Evolutionary conservation across 2,329 filamentous ascomycete species (phyloP), one percentile per base, ranked within the genome.

Genomic region (Sclerotinia spermophila): DNA sequence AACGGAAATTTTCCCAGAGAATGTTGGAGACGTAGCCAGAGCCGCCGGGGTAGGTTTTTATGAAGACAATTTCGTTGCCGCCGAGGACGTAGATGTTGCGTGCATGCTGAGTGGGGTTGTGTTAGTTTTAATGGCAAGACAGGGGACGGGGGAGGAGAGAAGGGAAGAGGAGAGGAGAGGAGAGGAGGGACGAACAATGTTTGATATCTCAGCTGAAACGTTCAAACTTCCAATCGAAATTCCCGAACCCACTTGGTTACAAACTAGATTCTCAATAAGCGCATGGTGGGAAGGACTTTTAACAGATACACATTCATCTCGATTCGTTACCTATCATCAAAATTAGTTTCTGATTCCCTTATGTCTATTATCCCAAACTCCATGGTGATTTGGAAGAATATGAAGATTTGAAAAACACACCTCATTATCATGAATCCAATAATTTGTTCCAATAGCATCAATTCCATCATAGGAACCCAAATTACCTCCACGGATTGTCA

Each of bases 21-120:
- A 78, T 73, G 66, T 81, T 78, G 35, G 75, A 79, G 27, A 81
- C 79, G 64, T 80, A 81, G 6, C 75, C 76, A 0, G 78, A 79
- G 21, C 80, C 80, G 5, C 80, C 80, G 0, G 80, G 80, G 70
- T 79, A 81, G 15, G 80, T 81, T 70, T 81, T 81, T 73, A 81
- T 81, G 68, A 81, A 80, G 24, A 78, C 74, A 38, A 81, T 80
- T 59, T 81, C 78, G 64, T 78, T 81, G 5, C 78, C 79, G 67
- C 75, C 76, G 24, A 79, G 78, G 30, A 80, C 78, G 56, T 76
- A 79, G 51, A 81, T 81, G 53, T 81, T 81, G 21, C 76, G 53
- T n/a, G 68, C 68, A 21, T 69, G 68, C 68, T 69, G 5, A 5
- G 10, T 40, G 5, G 19, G 1, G 21, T 13, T 27, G 5, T 30